Base-by-base conservation (phyloP, 257 asterid genomes). In the Dorcoceras hygrometricum region DNA sequence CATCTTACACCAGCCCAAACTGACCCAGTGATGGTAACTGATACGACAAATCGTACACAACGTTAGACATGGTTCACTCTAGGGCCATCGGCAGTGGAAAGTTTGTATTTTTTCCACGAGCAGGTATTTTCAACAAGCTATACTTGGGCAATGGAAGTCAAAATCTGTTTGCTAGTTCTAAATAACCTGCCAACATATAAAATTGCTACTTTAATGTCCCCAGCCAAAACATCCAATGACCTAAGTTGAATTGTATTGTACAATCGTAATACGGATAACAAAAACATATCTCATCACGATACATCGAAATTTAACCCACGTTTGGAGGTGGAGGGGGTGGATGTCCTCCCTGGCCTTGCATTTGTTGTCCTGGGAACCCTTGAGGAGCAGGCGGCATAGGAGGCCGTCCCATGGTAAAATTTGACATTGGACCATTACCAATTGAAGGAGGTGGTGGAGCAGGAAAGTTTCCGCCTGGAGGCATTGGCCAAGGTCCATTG, bases 401-500 rank as follows among this genome's bases (percentile, higher is more conserved):
- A 23, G 95, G 97, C 78, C 96, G 78, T 29, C 94, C 94, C 86
- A 93, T 84, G 51, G 94, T 90, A 68, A 90, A 90, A 74, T 90
- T 88, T 18, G 92, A 71, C 95, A 88, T 90, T 5, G 92, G 73
- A 61, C 92, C 95, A 72, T 87, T 57, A 34, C 94, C 89, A 18
- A 76, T 81, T 18, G 90, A 82, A 16, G 96, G 96, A n/a, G 96
- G 99, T 23, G 96, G 97, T 5, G 97, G 97, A 24, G 96, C 95
- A 25, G 98, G 97, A 69, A 90, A 66, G 66, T 83, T 82, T 31
- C 96, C 97, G 60, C 97, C 98, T 0, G 95, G 97, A n/a, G 96
- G 98, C 97, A 89, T 89, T 56, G 98, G 96, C 82, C 97, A 84
- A 1, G 97, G 96, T 51, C 94, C 98, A 66, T 84, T 90, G 48